Conservation (phyloP, 2,329 filamentous ascomycete species). For the Neospermospora avenae region DNA sequence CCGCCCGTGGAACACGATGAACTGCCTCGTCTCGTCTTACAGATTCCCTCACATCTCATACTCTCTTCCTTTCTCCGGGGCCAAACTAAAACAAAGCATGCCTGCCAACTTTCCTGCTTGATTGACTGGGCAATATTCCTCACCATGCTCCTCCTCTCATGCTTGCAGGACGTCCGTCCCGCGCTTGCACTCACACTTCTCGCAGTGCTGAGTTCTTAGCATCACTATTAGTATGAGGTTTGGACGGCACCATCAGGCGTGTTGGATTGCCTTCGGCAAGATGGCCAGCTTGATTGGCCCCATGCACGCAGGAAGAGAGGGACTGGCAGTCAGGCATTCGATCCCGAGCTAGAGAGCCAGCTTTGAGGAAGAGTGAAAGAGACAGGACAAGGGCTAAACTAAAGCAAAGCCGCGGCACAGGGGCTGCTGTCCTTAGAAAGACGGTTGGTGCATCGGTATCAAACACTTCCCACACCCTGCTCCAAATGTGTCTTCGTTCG, state of each 20-base stretch:
- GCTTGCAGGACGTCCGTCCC: background rate
- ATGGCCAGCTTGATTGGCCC: background rate
- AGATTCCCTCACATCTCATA: background rate
- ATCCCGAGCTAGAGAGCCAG: background rate
- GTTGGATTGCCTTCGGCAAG: conserved; percentile 11
- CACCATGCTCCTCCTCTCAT: background rate
- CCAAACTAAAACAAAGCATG: conserved; percentile 5
- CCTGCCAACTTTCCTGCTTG: conserved; percentile 1
- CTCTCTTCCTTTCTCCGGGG: conserved; percentile 7
- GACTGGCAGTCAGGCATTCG: background rate
- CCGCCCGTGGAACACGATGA: background rate
- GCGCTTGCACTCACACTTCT: background rate
- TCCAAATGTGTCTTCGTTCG: background rate
- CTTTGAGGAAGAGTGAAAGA: background rate
- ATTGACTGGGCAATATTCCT: background rate
- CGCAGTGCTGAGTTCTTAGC: conserved; percentile 10
- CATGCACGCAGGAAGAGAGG: background rate
- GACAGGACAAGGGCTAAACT: background rate
- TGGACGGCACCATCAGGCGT: conserved; percentile 20
- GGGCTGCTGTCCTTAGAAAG: background rate
- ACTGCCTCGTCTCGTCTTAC: too few species aligned
- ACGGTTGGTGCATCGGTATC: background rate
- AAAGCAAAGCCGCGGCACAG: background rate
- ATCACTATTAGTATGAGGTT: conserved; percentile 12
- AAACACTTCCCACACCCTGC: background rate